Base-by-base conservation (phyloP, 345 rosid species). In the Brassica napus region DNA sequence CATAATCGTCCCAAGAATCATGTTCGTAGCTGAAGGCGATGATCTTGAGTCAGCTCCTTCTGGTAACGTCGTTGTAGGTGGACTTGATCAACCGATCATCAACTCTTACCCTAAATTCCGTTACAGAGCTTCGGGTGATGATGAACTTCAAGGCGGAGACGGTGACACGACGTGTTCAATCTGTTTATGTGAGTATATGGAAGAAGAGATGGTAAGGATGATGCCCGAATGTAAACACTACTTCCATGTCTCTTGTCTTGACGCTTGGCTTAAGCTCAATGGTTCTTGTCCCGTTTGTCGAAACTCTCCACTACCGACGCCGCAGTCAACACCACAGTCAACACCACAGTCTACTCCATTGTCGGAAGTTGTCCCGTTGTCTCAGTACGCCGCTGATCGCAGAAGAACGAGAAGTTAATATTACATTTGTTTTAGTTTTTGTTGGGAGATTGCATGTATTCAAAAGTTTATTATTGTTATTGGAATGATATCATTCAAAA, bases 251-350 rank as follows among this genome's bases (percentile, higher is more conserved):
- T 69, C 67, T 72, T 96, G 99, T 71, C 78, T 96, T 44, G 99
- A 96, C 72, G 88, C 97, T 9, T 93, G 99, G 99, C 86, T 96
- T 21, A 96, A 89, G 80, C 98, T 96, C 35, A 96, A 93, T 77
- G 97, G 97, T 31, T 96, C 98, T 16, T 95, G 99, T 60, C 99
- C 99, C 0, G 94, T 95, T 74, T 95, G 99, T 74, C 89, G 99
- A 73, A 95, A 95, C 80, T 95, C 98, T 69, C 99, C 99, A 37
- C 82, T 95, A 62, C 98, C 99, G 5, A 77, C 84, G 0, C 85
- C 82, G 14, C 79, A 78, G 39, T 65, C 80, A 1, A 95, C 99
- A 6, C 99, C 99, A 24, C 85, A 89, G 37, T 65, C 80, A 1
- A 95, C 99, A 9, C 99, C 99, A 30, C 85, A 89, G 37, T 93